These are phyloP conservation scores for Suhomyces xylopsoci DNA, from an alignment of 805 yeast species.

Conservation along the genomic window DNA sequence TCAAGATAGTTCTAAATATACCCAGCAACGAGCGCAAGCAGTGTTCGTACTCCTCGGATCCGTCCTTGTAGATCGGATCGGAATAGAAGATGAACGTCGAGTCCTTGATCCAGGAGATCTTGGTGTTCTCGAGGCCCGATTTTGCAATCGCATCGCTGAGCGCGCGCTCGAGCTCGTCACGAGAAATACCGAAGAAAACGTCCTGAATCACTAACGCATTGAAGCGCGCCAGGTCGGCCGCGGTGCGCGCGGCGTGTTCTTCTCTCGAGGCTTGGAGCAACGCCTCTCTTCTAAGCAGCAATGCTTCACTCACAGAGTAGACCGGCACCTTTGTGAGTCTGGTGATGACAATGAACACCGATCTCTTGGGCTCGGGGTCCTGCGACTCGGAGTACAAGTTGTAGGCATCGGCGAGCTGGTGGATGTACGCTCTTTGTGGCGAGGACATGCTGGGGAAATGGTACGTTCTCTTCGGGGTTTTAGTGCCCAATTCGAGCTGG, in stretches of 20 bases:
- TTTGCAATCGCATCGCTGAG: slow-evolving; percentile 21
- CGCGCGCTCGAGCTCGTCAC: slow-evolving; percentile 38
- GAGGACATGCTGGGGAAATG: slow-evolving; percentile 74
- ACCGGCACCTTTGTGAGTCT: slow-evolving; percentile 38
- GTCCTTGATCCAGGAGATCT: slow-evolving; percentile 41
- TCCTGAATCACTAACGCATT: slow-evolving; percentile 57
- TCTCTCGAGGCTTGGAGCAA: slow-evolving; percentile 17
- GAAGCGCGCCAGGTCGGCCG: slow-evolving; percentile 31
- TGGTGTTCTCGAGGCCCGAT: slow-evolving; percentile 22
- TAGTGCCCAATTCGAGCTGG: slow-evolving; percentile 14
- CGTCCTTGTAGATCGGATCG: slow-evolving; percentile 27
- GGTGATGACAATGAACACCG: slow-evolving; percentile 56
- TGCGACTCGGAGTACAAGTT: slow-evolving; percentile 67
- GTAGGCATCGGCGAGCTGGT: slow-evolving; percentile 59
- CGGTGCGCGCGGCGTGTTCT: slow-evolving; percentile 17
- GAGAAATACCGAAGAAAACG: slow-evolving; percentile 51
- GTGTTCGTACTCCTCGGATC: slow-evolving; percentile 38
- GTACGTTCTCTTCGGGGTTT: slow-evolving; percentile 33
- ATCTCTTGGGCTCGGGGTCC: slow-evolving; percentile 76
- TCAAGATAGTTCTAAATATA: slow-evolving; percentile 28
- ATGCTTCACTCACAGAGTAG: slow-evolving; percentile 45
- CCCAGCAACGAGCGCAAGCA: slow-evolving; percentile 42
- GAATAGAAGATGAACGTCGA: slow-evolving; percentile 42
- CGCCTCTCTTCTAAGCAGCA: slow-evolving; percentile 21
- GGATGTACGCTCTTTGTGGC: slow-evolving; percentile 69